Evolutionary conservation across 2,329 filamentous ascomycete genomes (phyloP).

Genomic region (Epichloe gansuensis): DNA sequence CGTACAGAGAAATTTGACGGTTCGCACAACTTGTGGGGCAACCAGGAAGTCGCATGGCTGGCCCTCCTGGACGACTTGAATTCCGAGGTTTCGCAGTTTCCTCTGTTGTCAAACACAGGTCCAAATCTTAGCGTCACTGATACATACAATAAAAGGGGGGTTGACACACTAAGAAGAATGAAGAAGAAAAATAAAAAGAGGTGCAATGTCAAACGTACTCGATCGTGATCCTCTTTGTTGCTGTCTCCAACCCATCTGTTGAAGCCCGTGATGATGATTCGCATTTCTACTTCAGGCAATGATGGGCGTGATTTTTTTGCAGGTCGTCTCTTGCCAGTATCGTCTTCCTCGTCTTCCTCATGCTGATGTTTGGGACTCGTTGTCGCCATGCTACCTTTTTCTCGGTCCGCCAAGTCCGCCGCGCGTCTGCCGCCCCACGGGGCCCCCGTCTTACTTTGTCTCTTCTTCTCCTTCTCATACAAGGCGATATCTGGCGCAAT

Average conservation of each 20-base stretch:
- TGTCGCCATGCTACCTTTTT: constrained; percentile 27
- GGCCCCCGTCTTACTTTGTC: constrained; percentile 36
- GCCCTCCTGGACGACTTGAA: constrained; percentile 65
- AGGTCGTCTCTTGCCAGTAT: constrained; percentile 35
- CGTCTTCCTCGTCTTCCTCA: constrained; percentile 32
- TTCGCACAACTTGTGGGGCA: constrained; percentile 75
- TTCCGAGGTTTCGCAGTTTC: constrained; percentile 71
- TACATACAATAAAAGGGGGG: not conserved
- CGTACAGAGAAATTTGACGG: constrained; percentile 84
- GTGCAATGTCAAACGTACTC: constrained; percentile 40
- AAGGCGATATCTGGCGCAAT: constrained; percentile 74
- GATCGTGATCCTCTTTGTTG: constrained; percentile 65
- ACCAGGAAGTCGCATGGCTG: constrained; percentile 73
- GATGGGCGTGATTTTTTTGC: constrained; percentile 49
- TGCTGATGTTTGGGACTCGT: constrained; percentile 31
- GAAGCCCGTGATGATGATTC: constrained; percentile 74
- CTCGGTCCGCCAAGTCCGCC: constrained; percentile 43
- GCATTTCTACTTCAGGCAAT: constrained; percentile 52
- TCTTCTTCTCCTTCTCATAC: constrained; percentile 89
- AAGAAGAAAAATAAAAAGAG: not conserved
- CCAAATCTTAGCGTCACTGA: constrained; percentile 10
- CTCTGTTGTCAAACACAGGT: constrained; percentile 41
- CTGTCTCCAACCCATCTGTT: constrained; percentile 64
- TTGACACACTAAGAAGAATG: not conserved
- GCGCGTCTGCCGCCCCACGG: constrained; percentile 53